These are phyloP conservation scores for Malassezia psittaci DNA, from an alignment of 1,284 basidiomycete species.

Conservation along the genomic window DNA sequence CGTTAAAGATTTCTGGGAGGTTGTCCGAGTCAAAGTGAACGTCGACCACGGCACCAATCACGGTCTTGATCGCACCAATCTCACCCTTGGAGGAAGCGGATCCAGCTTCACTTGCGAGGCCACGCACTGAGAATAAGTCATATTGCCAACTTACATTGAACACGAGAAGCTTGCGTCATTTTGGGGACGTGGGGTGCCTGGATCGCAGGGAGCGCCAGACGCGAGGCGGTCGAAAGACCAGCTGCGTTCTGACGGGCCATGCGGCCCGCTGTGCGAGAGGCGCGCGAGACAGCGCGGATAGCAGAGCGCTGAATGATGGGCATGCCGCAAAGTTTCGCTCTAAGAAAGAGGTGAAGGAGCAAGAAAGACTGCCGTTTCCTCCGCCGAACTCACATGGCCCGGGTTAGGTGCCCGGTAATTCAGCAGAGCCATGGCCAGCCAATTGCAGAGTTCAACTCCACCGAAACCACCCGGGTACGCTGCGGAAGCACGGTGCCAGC, in stretches of 20 bases:
- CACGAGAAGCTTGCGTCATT: conserved; percentile 20
- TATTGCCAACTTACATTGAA: conserved; percentile 4
- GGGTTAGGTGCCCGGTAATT: conserved; percentile 18
- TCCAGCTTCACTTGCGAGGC: conserved; percentile 31
- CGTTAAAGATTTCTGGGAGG: conserved; percentile 93
- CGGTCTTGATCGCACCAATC: conserved; percentile 43
- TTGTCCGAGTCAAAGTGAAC: conserved; percentile 60
- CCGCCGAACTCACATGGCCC: conserved; percentile 8
- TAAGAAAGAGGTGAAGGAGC: conserved; percentile 16
- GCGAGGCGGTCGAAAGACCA: conserved; percentile 30
- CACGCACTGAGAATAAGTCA: conserved; percentile 22
- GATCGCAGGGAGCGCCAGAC: conserved; percentile 22
- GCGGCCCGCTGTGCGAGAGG: conserved; percentile 23
- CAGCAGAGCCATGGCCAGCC: conserved; percentile 5
- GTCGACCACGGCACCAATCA: conserved; percentile 78
- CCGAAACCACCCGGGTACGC: conserved; percentile 17
- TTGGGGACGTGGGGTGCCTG: conserved; percentile 21
- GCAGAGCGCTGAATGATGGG: conserved; percentile 36
- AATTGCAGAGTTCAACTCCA: conserved; percentile 13
- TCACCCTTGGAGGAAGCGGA: conserved; percentile 20
- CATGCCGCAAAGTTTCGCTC: conserved; percentile 22
- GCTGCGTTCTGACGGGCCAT: conserved; percentile 31
- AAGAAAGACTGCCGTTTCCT: conserved; percentile 12
- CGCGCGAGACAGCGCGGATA: conserved; percentile 35
- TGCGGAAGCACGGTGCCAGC: conserved; percentile 11